phyloP scores from a whole-genome alignment of 2,329 filamentous ascomycete species.

The Xenosphaeropsis pyriputrescens region DNA sequence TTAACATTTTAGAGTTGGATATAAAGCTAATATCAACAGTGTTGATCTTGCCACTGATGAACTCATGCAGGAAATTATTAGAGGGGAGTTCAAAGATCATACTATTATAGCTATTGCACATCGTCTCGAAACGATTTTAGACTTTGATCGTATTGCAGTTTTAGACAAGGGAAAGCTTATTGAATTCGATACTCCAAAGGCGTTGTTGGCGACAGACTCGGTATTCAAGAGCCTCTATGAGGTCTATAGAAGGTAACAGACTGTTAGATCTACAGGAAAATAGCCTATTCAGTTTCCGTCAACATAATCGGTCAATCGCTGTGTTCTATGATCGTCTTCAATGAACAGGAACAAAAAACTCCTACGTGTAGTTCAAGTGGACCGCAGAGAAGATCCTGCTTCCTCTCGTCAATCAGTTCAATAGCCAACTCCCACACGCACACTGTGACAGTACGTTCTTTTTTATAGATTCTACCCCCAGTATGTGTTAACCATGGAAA shows the following conservation, averaged over 20 bases:
- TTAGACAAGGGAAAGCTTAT: constrained; percentile 44
- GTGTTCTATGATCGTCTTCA: too few species aligned
- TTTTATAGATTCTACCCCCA: too few species aligned
- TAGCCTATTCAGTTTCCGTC: too few species aligned
- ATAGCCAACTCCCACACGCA: too few species aligned
- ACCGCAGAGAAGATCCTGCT: too few species aligned
- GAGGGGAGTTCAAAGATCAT: constrained; percentile 32
- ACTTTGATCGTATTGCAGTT: constrained; percentile 32
- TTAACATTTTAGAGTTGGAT: not conserved
- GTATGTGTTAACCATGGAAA: too few species aligned
- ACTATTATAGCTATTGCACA: constrained; percentile 30
- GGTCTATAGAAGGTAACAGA: constrained; percentile 13
- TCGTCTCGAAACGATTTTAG: constrained; percentile 25
- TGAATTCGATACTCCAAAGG: constrained; percentile 74
- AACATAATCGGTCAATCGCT: too few species aligned
- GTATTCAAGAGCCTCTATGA: constrained; percentile 49
- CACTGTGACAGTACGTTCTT: too few species aligned
- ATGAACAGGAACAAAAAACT: too few species aligned
- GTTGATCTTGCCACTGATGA: constrained; percentile 40
- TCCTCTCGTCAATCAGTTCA: too few species aligned
- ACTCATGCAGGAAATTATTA: constrained; percentile 36
- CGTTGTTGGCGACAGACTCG: constrained; percentile 35
- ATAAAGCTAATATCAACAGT: constrained; percentile 14
- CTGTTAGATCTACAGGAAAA: too few species aligned
- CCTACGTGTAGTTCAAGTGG: too few species aligned